A percentile compares a stretch with the other conserved stretches of the same genome.
Evolutionary conservation across 805 yeast genomes (phyloP).

Genomic region (Saturnispora zaruensis): DNA sequence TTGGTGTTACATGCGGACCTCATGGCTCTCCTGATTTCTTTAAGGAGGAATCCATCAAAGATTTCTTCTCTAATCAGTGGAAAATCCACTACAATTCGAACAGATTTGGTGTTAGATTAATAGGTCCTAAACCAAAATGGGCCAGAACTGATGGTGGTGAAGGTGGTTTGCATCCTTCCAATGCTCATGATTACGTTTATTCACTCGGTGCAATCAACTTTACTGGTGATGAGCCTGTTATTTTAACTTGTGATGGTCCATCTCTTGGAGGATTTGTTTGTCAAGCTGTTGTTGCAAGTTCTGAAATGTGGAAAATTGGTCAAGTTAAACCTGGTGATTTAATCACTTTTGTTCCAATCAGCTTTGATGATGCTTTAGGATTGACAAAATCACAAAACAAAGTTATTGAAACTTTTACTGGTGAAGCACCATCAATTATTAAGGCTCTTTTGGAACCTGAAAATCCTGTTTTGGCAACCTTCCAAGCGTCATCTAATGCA

Average conservation of each 20-base stretch:
- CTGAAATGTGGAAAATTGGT: conserved; percentile 98
- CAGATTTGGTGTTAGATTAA: conserved; percentile 89
- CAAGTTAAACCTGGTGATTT: conserved; percentile 93
- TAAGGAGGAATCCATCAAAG: conserved; percentile 59
- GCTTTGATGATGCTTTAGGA: conserved; percentile 56
- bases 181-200: conserved; percentile 95
- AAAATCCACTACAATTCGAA: conserved; percentile 95
- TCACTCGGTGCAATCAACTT: conserved; percentile 95
- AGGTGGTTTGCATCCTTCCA: conserved; percentile 97
- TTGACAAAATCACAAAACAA: conserved; percentile 56
- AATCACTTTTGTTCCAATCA: conserved; percentile 71
- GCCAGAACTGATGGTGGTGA: conserved; percentile 96
- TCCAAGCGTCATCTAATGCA: conserved; percentile 38
- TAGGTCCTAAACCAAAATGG: conserved; percentile 96
- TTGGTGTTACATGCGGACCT: conserved; percentile 95
- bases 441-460: conserved; percentile 39
- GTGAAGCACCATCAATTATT: conserved; percentile 28
- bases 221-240: conserved; percentile 98
- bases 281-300: conserved; percentile 89
- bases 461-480: conserved; percentile 58
- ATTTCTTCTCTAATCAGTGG: conserved; percentile 76
- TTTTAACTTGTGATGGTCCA: conserved; percentile 95
- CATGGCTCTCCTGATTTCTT: conserved; percentile 97
- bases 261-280: conserved; percentile 97
- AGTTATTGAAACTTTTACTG: conserved; percentile 38